Evolutionary conservation across 805 yeast species (phyloP), one percentile per base, ranked within the genome.

Genomic region (Torulaspora indica): DNA sequence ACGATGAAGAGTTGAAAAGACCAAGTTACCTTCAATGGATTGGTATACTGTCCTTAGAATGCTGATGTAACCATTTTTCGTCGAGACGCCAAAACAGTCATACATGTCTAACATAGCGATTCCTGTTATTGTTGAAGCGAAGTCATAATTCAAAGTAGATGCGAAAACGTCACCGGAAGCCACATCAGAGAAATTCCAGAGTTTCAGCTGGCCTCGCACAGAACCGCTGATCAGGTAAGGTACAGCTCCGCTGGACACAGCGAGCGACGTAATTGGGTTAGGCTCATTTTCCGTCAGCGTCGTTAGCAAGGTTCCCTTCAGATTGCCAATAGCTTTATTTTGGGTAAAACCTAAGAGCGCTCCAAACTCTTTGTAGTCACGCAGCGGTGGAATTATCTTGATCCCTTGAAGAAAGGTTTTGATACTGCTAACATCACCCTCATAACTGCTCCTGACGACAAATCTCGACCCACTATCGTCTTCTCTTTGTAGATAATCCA

Each of bases 221-320:
- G 93, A 86, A 2, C 89, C 95, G 1, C 93, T 81, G 2, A 88
- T 67, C 50, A 91, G 80, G 51, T 77, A 82, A 18, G 76, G 75
- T 12, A 78, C 74, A 23, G 82, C 80, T 4, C 49, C 49, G 0
- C 83, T 80, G 4, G 85, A 73, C 0, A 77, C 74, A 1, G 73
- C 76, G 7, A 88, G 58, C 22, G 81, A 66, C 17, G 72, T 78
- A n/a, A 89, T 69, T 2, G 78, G 56, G 40, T 54, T 42, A 0
- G 77, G 70, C n/a, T 67, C 67, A 55, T 82, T 88, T 34, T 84
- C 87, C 31, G 76, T 70, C 37, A 86, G 66, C 43, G 77, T 79
- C 0, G 89, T 75, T 2, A 85, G 77, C n/a, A 83, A 59, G 2
- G 66, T 65, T 0, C 85, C 86, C 12, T 65, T 63, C 2, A 49